Evolutionary conservation across 805 yeast genomes (phyloP), one percentile per base, ranked within the genome.

Genomic region (Saccharomyces paradoxus): DNA sequence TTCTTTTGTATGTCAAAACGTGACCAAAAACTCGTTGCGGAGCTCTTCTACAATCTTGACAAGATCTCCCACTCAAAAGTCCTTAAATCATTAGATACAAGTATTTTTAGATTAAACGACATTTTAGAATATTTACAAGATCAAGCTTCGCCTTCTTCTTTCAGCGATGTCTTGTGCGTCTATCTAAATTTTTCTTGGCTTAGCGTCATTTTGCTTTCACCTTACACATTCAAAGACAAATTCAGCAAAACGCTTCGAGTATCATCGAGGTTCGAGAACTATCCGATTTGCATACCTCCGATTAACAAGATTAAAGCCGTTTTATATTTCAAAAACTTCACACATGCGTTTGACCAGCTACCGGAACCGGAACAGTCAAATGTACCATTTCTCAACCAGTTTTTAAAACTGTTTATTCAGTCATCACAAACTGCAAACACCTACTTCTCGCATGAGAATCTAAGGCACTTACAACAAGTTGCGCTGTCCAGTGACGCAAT

Each of bases 181-280:
- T 83, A 73, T 54, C 68, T 84, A 10, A 63, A 82, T 46, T 68
- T 89, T 8, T 71, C 86, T 2, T 91, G 96, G 96, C 74, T 89
- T 9, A 77, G 85, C 0, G 81, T 84, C 9, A 70, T 90, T 24
- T 77, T 83, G 0, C 71, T 87, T n/a, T 81, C 84, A 0, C 97
- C 98, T 0, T 90, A 91, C 63, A 77, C 80, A 1, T 71, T 91
- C 27, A 69, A 67, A 0, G 66, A 78, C 4, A 46, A 22, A 22
- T n/a, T 37, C 22, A 10, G 9, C 44, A 60, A 84, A 1, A 37
- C 49, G 21, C 9, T 46, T 26, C 49, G 14, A 12, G 30, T 22
- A 22, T 46, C 49, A 5, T n/a, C 48, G 1, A 69, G 66, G 52
- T 67, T 80, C 46, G 64, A 61, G 4, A 69, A 70, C 14, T 77